These are phyloP conservation scores for Eutrema heterophyllum DNA, from an alignment of 345 rosid species.

Conservation along the genomic window DNA sequence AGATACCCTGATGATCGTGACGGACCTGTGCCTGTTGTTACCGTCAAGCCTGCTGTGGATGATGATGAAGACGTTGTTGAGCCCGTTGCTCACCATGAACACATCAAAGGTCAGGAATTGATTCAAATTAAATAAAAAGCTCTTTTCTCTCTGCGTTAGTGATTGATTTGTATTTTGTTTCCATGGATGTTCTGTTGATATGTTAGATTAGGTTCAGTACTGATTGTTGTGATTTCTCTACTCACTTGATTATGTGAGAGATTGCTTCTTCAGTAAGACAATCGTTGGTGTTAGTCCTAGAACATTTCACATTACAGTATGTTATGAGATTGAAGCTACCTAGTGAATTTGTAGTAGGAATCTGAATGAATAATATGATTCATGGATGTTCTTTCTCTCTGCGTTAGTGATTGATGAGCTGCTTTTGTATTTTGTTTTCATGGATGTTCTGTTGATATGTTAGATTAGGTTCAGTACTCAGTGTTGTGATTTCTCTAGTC, in stretches of 20 bases:
- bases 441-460: not conserved
- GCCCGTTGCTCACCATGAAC: slow-evolving; percentile 23
- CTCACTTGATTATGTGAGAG: not conserved
- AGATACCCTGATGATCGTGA: slow-evolving; percentile 42
- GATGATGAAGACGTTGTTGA: slow-evolving; percentile 18
- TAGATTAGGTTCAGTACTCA: slow-evolving; percentile 4
- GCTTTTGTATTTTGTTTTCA: not conserved
- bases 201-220: slow-evolving; percentile 9
- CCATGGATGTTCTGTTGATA: not conserved
- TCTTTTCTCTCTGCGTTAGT: not conserved
- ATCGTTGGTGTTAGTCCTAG: not conserved
- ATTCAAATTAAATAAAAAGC: too few species aligned
- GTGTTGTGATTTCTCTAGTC: not conserved
- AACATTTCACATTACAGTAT: not conserved
- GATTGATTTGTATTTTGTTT: not conserved
- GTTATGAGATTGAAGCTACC: not conserved
- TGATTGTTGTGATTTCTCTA: not conserved
- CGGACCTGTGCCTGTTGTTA: slow-evolving; percentile 28
- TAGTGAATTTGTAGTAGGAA: too few species aligned
- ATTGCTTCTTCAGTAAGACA: not conserved
- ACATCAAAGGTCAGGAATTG: slow-evolving; percentile 30
- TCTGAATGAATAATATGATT: too few species aligned
- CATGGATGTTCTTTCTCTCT: not conserved
- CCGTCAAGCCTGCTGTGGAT: slow-evolving; percentile 17
- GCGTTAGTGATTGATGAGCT: not conserved